phyloP scores from a whole-genome alignment of 139 green algal genomes.

The Asterochloris sp. region DNA sequence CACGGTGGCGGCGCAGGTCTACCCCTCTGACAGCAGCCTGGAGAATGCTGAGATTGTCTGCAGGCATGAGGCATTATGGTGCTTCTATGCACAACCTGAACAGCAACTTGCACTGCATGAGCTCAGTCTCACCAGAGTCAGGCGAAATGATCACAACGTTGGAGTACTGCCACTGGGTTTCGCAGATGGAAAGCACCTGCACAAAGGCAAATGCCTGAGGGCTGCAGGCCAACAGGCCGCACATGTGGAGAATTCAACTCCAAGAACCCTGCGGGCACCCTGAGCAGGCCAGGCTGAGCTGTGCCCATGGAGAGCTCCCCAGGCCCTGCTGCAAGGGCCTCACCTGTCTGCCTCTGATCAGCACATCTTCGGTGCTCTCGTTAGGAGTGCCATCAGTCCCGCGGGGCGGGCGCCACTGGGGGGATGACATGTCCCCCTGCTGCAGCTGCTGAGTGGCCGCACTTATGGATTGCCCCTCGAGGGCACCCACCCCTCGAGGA shows the following conservation, averaged over 20 bases:
- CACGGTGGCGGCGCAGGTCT: conserved; percentile 51
- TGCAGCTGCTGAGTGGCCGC: conserved; percentile 22
- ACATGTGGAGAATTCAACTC: not conserved
- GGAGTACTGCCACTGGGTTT: conserved; percentile 49
- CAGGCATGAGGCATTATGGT: too few species aligned
- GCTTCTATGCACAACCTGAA: too few species aligned
- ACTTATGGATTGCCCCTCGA: conserved; percentile 39
- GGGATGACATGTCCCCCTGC: conserved; percentile 28
- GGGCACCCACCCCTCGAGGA: conserved; percentile 47
- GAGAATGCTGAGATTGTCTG: conserved; percentile 53
- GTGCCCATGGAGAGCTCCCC: not conserved
- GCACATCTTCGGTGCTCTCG: conserved; percentile 62
- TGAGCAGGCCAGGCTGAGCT: not conserved
- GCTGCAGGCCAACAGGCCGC: not conserved
- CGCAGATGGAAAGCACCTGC: conserved; percentile 58
- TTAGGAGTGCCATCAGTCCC: conserved; percentile 74
- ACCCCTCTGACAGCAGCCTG: conserved; percentile 65
- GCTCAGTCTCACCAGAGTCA: conserved; percentile 44
- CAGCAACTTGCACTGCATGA: too few species aligned
- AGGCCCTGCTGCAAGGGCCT: conserved; percentile 23
- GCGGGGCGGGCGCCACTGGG: conserved; percentile 9
- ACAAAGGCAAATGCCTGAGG: conserved; percentile 4
- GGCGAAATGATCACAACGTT: conserved; percentile 64
- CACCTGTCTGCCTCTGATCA: conserved; percentile 66
- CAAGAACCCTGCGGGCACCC: not conserved